Evolutionary conservation across 306 rosid species (phyloP).

Genomic region (Quercus variabilis): DNA sequence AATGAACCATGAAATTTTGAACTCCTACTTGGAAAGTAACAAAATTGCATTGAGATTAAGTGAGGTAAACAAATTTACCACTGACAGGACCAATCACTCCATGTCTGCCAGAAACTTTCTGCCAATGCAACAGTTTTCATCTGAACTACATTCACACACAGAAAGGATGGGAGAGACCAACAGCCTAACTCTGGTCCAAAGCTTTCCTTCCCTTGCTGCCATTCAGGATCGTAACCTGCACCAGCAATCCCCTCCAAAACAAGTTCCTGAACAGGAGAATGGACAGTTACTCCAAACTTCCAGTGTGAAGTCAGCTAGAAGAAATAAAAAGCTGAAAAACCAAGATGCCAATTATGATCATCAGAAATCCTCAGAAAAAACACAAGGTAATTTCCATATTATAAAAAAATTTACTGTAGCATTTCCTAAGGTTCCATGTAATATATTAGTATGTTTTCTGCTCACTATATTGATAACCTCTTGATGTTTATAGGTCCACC

Average conservation of each 20-base stretch:
- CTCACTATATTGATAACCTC: constrained; percentile 10
- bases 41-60: constrained; percentile 21
- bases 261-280: constrained; percentile 17
- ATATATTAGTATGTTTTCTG: constrained; percentile 3
- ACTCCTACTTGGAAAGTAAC: constrained; percentile 29
- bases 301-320: neutral
- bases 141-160: constrained; percentile 17
- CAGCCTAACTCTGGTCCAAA: neutral
- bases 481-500: constrained; percentile 51
- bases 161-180: constrained; percentile 6
- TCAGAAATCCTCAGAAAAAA: constrained; percentile 14
- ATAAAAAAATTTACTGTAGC: neutral
- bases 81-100: constrained; percentile 30
- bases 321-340: constrained; percentile 7
- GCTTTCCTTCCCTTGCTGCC: constrained; percentile 9
- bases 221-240: constrained; percentile 11
- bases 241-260: constrained; percentile 11
- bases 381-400: constrained; percentile 25
- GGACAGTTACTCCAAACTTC: constrained; percentile 17
- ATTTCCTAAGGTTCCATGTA: neutral
- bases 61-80: constrained; percentile 9
- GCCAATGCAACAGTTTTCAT: constrained; percentile 24
- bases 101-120: constrained; percentile 24
- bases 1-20: constrained; percentile 22
- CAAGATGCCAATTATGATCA: neutral